Conservation (phyloP, 116 monocot genomes). For the Iris pallida region DNA sequence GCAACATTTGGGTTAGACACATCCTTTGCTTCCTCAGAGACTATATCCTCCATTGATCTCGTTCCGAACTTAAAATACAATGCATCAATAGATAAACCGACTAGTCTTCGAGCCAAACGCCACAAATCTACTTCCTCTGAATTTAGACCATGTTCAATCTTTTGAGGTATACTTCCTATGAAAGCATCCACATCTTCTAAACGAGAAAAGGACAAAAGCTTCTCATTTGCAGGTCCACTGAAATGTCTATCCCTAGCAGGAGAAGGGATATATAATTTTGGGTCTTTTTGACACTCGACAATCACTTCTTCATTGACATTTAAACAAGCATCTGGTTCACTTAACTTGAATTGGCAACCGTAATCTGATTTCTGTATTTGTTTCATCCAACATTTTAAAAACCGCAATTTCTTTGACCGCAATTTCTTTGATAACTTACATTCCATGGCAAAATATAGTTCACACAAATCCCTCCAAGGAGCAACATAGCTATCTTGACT, state of each 20-base stretch:
- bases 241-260: constrained; percentile 9
- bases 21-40: constrained; percentile 11
- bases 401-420: constrained; percentile 54
- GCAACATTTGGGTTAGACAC: constrained; percentile 29
- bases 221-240: constrained; percentile 12
- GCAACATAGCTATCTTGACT: constrained; percentile 19
- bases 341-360: constrained; percentile 3
- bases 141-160: constrained; percentile 56
- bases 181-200: constrained; percentile 51
- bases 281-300: constrained; percentile 13
- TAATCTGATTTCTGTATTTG: constrained; percentile 39
- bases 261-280: constrained; percentile 8
- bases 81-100: constrained; percentile 40
- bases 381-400: constrained; percentile 88
- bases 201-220: constrained; percentile 12
- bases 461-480: constrained; percentile 38
- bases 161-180: constrained; percentile 43
- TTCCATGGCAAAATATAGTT: constrained; percentile 52
- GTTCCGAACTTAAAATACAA: constrained; percentile 28
- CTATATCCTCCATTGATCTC: constrained; percentile 5
- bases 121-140: constrained; percentile 61
- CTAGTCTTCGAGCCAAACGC: constrained; percentile 60
- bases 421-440: constrained; percentile 60
- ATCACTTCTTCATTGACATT: constrained; percentile 20
- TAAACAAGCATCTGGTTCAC: constrained; percentile 3